phyloP scores from a whole-genome alignment of 768 basidiomycete genomes.

The Sarcodon aspratus region DNA sequence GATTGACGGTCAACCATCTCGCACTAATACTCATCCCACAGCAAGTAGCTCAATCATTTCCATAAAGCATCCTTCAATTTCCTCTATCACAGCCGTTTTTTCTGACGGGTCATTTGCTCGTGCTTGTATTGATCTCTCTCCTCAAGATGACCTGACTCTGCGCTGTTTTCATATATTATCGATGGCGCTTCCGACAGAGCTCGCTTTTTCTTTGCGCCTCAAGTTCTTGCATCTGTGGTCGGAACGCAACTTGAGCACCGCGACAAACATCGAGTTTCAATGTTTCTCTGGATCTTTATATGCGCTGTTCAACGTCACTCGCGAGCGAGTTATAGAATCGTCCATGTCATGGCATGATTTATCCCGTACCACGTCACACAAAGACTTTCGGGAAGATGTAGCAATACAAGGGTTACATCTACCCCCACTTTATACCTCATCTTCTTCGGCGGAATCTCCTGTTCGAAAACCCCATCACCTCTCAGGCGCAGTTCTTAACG shows the following conservation, averaged over 20 bases:
- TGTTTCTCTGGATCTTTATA: constrained; percentile 44
- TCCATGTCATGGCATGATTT: constrained; percentile 36
- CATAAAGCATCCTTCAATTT: constrained; percentile 37
- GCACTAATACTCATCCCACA: background rate
- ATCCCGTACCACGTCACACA: constrained; percentile 28
- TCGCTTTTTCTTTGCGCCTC: constrained; percentile 44
- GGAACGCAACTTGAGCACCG: constrained; percentile 25
- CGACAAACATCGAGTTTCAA: constrained; percentile 41
- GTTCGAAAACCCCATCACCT: constrained; percentile 25
- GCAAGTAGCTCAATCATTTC: constrained; percentile 24
- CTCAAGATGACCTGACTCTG: constrained; percentile 42
- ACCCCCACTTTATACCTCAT: constrained; percentile 11
- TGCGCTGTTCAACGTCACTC: constrained; percentile 23
- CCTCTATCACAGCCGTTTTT: constrained; percentile 41
- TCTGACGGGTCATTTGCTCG: constrained; percentile 36
- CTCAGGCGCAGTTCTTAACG: constrained; percentile 53
- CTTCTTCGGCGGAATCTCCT: background rate
- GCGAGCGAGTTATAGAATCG: background rate
- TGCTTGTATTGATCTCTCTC: constrained; percentile 41
- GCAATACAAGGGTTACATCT: constrained; percentile 34
- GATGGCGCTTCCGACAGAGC: constrained; percentile 41
- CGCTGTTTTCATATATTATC: constrained; percentile 56
- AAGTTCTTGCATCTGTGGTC: constrained; percentile 53
- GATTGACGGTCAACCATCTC: constrained; percentile 2
- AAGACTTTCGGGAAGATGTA: constrained; percentile 48